Base-by-base conservation (phyloP, 306 rosid genomes). In the Cucurbita maxima region DNA sequence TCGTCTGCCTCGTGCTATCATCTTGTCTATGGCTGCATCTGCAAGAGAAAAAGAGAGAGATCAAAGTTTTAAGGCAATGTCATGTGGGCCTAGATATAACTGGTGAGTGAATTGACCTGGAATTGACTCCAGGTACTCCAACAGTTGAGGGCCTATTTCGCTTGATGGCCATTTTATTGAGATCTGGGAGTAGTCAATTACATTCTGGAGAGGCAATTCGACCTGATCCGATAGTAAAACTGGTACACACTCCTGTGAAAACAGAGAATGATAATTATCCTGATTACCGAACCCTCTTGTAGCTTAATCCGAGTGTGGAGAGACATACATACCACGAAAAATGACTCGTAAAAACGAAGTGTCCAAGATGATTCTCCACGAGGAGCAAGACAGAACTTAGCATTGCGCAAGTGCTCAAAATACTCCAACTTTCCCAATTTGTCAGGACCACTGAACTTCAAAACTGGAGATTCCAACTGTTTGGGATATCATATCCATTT, bases 321-420 rank as follows among this genome's bases (percentile, higher is more conserved):
- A 20, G 79, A 79, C 79, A 81, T 77, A 83, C 79, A 78, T 72
- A 95, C 97, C 97, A 95, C 96, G 78, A 95, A 89, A 81, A 79
- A 94, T 4, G 97, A 84, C 92, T 95, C 99, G 1, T 91, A 91
- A 78, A 88, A 91, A 45, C 99, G 91, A 76, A 91, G 99, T 40
- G 97, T 91, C 99, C 99, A 94, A 22, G 99, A 94, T 58, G 99
- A 94, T 74, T 94, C 97, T 75, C 97, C 99, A 41, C 97, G 92
- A 6, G 97, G 97, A 43, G 96, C 96, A 36, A 94, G 96, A 82
- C 99, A 94, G 80, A 94, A 94, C 81, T 89, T 91, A 45, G 99
- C 92, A 12, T 88, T 84, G 77, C 89, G 87, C 73, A 95, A 73
- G 81, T 91, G 97, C 76, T 89, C 92, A 77, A 95, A 95, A 77